Percentiles rank a stretch among this genome's conserved stretches.
Evolutionary conservation across 352 stramenopile species (phyloP).

Genomic region (Stramenopiles sp.): DNA sequence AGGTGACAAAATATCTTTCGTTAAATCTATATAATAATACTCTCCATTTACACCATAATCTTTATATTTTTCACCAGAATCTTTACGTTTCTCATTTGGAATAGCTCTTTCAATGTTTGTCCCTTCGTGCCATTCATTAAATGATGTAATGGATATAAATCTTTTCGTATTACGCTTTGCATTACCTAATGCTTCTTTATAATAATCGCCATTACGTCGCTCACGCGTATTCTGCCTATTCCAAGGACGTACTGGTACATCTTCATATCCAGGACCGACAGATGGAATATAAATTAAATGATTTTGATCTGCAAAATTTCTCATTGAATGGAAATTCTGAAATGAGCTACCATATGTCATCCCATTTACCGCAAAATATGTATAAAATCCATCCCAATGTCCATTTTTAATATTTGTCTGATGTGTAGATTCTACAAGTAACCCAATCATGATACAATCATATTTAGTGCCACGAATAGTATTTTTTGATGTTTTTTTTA

Average conservation of each 20-base stretch:
- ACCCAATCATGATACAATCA: constrained; percentile 16
- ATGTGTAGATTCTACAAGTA: constrained; percentile 5
- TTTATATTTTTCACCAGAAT: not conserved
- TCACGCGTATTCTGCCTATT: constrained; percentile 11
- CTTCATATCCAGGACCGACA: constrained; percentile 22
- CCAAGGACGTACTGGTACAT: constrained; percentile 22
- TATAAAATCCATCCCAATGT: constrained; percentile 22
- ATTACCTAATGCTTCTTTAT: constrained; percentile 6
- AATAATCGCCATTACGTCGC: constrained; percentile 14
- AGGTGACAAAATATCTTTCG: not conserved
- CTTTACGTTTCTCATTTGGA: not conserved
- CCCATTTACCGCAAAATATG: constrained; percentile 22
- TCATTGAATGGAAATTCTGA: constrained; percentile 13
- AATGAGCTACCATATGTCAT: constrained; percentile 17
- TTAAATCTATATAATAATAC: constrained; percentile 5
- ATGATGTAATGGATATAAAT: constrained; percentile 19
- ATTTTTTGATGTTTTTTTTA: not conserved
- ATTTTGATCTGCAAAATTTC: not conserved
- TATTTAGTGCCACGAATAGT: constrained; percentile 3
- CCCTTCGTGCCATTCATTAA: constrained; percentile 25
- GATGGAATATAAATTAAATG: constrained; percentile 13
- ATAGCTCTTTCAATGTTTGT: constrained; percentile 22
- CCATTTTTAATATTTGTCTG: not conserved
- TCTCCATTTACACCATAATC: not conserved
- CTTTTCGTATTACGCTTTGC: constrained; percentile 1